Conservation (phyloP, 371 early-diverging fungal species). For the Funneliformis caledonium region DNA sequence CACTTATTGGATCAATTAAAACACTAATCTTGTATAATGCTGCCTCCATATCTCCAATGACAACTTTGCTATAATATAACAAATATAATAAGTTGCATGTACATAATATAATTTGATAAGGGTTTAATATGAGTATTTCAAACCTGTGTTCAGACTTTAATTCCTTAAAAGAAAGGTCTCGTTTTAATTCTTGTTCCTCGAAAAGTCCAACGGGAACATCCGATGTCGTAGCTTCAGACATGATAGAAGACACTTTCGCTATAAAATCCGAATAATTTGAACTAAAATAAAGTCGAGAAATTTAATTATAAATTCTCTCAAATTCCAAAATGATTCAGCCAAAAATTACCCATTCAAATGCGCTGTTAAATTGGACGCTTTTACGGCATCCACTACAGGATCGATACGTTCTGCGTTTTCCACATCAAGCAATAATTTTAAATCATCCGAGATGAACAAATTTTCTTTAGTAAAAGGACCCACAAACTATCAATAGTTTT, state of each 20-base stretch:
- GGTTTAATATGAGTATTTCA: background rate
- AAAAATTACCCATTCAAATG: slow-evolving; percentile 42
- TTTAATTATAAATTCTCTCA: slow-evolving; percentile 34
- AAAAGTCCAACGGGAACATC: slow-evolving; percentile 33
- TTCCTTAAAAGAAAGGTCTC: background rate
- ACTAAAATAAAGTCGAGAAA: background rate
- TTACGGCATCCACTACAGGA: slow-evolving; percentile 32
- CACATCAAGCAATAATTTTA: slow-evolving; percentile 49
- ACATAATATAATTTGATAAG: background rate
- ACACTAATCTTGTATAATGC: slow-evolving; percentile 66
- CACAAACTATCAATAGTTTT: slow-evolving; percentile 47
- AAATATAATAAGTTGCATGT: background rate
- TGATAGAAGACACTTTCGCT: slow-evolving; percentile 17
- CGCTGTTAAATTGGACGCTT: slow-evolving; percentile 50
- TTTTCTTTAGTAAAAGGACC: slow-evolving; percentile 54
- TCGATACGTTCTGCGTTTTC: slow-evolving; percentile 19
- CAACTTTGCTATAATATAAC: slow-evolving; percentile 44
- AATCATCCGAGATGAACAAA: slow-evolving; percentile 56
- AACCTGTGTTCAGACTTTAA: slow-evolving; percentile 10
- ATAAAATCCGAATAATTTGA: slow-evolving; percentile 20
- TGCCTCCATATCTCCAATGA: slow-evolving; percentile 47
- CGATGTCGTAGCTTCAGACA: slow-evolving; percentile 18
- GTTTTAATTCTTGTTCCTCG: slow-evolving; percentile 14
- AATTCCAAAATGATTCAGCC: slow-evolving; percentile 13
- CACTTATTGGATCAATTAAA: slow-evolving; percentile 77